Conservation (phyloP, 768 basidiomycete species). For the Neoboletus subvelutipes region DNA sequence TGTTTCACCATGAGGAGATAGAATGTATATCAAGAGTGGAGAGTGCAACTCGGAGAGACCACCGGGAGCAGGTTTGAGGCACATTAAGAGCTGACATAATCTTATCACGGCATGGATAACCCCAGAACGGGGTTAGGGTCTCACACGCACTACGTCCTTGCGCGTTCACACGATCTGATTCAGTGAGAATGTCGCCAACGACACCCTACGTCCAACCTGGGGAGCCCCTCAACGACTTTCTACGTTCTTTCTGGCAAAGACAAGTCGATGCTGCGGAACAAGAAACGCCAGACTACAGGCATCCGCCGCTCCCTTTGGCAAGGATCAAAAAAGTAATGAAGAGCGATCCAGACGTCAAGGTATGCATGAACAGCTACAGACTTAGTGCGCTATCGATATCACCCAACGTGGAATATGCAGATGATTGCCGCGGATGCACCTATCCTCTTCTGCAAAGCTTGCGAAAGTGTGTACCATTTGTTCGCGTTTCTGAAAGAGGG, state of each 20-base stretch:
- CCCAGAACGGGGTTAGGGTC: constrained; percentile 30
- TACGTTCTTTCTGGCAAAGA: constrained; percentile 87
- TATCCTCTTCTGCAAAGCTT: constrained; percentile 95
- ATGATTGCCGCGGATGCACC: constrained; percentile 99
- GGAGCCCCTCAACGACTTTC: constrained; percentile 82
- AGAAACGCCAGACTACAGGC: constrained; percentile 84
- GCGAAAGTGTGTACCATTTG: constrained; percentile 76
- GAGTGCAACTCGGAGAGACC: background rate
- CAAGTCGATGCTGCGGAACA: constrained; percentile 85
- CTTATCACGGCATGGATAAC: constrained; percentile 1
- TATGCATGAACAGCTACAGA: constrained; percentile 35
- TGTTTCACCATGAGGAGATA: background rate
- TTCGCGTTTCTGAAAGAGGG: background rate
- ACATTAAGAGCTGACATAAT: background rate
- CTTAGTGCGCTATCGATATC: background rate
- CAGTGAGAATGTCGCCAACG: constrained; percentile 31
- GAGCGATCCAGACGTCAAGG: constrained; percentile 95
- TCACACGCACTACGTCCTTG: background rate
- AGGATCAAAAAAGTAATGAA: constrained; percentile 99
- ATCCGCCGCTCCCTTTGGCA: constrained; percentile 88
- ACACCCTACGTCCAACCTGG: constrained; percentile 78
- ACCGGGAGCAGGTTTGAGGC: background rate
- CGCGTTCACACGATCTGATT: constrained; percentile 21
- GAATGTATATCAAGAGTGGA: too few species aligned
- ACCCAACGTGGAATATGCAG: constrained; percentile 37